Percentiles rank a stretch among this genome's conserved stretches.
Evolutionary conservation across 129 eudicot genomes (phyloP).

Genomic region (Flaveria trinervia): DNA sequence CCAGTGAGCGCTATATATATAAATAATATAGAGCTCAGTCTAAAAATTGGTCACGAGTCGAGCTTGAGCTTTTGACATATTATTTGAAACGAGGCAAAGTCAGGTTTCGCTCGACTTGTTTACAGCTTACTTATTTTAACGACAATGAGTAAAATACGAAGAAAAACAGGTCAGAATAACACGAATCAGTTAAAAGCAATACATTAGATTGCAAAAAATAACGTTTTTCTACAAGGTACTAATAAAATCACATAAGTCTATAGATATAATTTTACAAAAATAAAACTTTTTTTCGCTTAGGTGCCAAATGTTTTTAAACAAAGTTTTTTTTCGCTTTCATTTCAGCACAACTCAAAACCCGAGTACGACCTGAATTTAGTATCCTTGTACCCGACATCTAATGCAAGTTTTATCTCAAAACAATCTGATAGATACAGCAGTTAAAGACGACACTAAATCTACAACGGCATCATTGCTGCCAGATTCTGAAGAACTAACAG

Average conservation of each 20-base stretch:
- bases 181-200: too few relatives aligned
- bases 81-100: background rate
- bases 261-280: too few relatives aligned
- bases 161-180: background rate
- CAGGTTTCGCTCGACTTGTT: too few relatives aligned
- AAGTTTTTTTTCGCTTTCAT: background rate
- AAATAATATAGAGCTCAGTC: too few relatives aligned
- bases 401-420: background rate
- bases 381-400: background rate
- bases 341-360: background rate
- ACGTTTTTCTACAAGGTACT: too few relatives aligned
- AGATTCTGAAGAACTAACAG: constrained; percentile 50
- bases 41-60: background rate
- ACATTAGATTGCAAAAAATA: too few relatives aligned
- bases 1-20: too few relatives aligned
- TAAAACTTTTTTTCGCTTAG: too few relatives aligned
- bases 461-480: constrained; percentile 33
- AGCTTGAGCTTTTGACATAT: background rate
- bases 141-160: background rate
- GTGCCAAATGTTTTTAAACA: too few relatives aligned
- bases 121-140: background rate
- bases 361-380: background rate
- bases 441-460: constrained; percentile 45
- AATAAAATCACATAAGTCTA: too few relatives aligned
- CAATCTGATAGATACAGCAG: constrained; percentile 22